A percentile compares a stretch with the other conserved stretches of the same genome.
phyloP scores from a whole-genome alignment of 177 flowering plant genomes.

The Vitis hybrid region DNA sequence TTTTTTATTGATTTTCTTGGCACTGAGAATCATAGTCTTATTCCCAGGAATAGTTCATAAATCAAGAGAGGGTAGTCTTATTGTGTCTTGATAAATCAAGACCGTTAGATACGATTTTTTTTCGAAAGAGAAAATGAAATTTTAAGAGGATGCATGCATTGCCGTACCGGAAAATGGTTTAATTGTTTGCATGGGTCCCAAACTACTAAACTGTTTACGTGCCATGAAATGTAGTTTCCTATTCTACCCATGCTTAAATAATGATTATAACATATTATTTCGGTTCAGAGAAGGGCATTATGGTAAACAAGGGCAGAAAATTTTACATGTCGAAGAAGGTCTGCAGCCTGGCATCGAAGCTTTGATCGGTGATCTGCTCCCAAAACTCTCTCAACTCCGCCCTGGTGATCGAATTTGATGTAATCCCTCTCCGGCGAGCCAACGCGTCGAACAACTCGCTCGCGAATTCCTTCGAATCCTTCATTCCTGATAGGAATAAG shows the following conservation, averaged over 20 bases:
- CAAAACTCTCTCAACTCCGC: conserved; percentile 36
- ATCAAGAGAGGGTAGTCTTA: too few relatives aligned
- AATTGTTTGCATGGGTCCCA: background rate
- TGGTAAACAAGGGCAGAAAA: too few relatives aligned
- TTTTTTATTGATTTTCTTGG: too few relatives aligned
- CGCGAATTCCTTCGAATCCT: conserved; percentile 29
- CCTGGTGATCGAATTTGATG: conserved; percentile 12
- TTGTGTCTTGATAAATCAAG: too few relatives aligned
- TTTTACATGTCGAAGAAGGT: conserved; percentile 54
- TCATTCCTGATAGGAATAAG: conserved; percentile 21
- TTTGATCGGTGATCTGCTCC: conserved; percentile 41
- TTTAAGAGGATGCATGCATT: background rate
- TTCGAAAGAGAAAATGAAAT: too few relatives aligned
- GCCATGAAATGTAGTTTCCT: too few relatives aligned
- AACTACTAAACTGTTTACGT: too few relatives aligned
- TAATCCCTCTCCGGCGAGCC: conserved; percentile 25
- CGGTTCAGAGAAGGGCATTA: too few relatives aligned
- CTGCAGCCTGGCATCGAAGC: conserved; percentile 51
- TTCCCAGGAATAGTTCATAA: too few relatives aligned
- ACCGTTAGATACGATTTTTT: too few relatives aligned
- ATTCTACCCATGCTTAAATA: too few relatives aligned
- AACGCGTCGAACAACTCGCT: conserved; percentile 29
- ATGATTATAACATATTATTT: background rate
- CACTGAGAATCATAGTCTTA: too few relatives aligned
- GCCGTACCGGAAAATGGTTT: background rate